A percentile compares a stretch with the other conserved stretches of the same genome.
These are phyloP conservation scores for Ambrosia artemisiifolia DNA, from an alignment of 129 eudicot genomes.

Conservation along the genomic window DNA sequence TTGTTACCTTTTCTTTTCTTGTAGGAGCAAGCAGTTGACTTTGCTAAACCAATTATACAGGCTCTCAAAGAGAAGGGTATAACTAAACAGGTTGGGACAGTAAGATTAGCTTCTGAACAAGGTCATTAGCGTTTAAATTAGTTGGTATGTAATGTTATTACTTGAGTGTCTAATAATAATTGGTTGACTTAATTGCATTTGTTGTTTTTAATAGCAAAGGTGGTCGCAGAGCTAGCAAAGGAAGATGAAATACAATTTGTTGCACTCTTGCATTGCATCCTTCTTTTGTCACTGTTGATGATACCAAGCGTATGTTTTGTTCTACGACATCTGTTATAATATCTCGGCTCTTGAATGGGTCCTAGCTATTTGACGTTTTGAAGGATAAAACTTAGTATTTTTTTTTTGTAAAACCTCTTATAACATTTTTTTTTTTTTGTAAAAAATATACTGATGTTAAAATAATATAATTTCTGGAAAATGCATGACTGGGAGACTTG, in stretches of 20 bases:
- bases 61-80: conserved; percentile 64
- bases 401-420: too few species aligned
- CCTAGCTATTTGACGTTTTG: neutral
- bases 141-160: neutral
- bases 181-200: conserved; percentile 6
- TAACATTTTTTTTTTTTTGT: too few species aligned
- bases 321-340: neutral
- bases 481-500: too few species aligned
- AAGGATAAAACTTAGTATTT: neutral
- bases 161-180: neutral
- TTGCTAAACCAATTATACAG: conserved; percentile 27
- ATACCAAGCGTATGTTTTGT: conserved; percentile 52
- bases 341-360: neutral
- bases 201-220: conserved; percentile 30
- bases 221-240: conserved; percentile 37
- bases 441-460: too few species aligned
- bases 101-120: conserved; percentile 19
- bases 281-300: conserved; percentile 50
- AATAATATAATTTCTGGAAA: too few species aligned
- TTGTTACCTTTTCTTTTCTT: neutral
- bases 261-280: conserved; percentile 76
- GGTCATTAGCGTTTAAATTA: too few species aligned
- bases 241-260: conserved; percentile 40
- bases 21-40: conserved; percentile 8
- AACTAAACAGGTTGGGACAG: conserved; percentile 83